Evolutionary conservation across 2,329 filamentous ascomycete species (phyloP).

Genomic region (Beauveria australis): DNA sequence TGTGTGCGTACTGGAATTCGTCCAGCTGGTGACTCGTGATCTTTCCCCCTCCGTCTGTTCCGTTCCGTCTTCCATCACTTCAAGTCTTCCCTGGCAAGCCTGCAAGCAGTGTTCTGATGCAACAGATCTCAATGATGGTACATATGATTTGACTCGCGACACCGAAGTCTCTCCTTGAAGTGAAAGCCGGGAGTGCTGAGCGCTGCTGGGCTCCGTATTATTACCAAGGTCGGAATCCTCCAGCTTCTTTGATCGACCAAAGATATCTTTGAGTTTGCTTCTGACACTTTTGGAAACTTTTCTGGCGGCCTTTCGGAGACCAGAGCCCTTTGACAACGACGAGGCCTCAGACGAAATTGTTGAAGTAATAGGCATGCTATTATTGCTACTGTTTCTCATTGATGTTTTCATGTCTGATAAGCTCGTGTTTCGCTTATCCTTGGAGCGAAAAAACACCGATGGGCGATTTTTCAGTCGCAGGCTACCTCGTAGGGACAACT

Average conservation of each 20-base stretch:
- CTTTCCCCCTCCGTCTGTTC: constrained; percentile 38
- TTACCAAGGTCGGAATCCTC: constrained; percentile 13
- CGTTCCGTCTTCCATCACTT: constrained; percentile 36
- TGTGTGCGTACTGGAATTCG: constrained; percentile 51
- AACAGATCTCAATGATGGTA: constrained; percentile 42
- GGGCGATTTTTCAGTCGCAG: constrained; percentile 30
- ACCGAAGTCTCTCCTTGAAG: constrained; percentile 35
- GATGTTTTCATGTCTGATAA: constrained; percentile 37
- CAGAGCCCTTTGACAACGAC: constrained; percentile 19
- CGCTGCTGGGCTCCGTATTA: constrained; percentile 22
- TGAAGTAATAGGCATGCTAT: constrained; percentile 26
- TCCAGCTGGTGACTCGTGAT: constrained; percentile 68
- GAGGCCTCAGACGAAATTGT: constrained; percentile 20
- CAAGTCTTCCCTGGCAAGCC: constrained; percentile 48
- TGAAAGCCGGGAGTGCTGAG: constrained; percentile 24
- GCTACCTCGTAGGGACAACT: constrained; percentile 6
- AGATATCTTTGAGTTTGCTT: constrained; percentile 45
- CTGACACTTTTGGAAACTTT: constrained; percentile 56
- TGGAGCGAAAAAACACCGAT: constrained; percentile 36
- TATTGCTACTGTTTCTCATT: constrained; percentile 38
- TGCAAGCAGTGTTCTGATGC: constrained; percentile 37
- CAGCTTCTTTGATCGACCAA: constrained; percentile 20
- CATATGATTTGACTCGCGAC: constrained; percentile 37
- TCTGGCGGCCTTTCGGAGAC: constrained; percentile 44
- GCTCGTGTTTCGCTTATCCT: constrained; percentile 24